phyloP scores from a whole-genome alignment of 148 eudicot species.

The Heliosperma pusillum region DNA sequence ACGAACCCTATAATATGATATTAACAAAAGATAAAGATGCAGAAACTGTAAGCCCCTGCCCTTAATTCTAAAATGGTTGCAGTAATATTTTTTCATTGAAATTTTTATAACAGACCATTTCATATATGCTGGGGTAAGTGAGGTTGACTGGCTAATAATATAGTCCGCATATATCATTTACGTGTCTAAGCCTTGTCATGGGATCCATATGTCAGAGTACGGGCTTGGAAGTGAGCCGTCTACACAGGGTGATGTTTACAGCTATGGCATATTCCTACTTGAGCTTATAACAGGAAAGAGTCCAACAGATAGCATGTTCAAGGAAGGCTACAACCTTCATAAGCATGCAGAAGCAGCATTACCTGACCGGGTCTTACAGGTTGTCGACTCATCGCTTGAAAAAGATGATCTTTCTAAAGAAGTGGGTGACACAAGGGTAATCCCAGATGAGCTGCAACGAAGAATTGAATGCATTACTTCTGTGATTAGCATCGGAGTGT shows the following conservation, averaged over 20 bases:
- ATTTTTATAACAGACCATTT: too few species aligned
- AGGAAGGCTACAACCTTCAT: background rate
- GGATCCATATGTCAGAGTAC: background rate
- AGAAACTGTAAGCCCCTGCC: too few species aligned
- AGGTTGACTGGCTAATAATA: too few species aligned
- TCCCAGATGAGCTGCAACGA: slow-evolving; percentile 1
- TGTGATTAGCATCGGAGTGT: slow-evolving; percentile 14
- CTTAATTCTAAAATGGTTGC: too few species aligned
- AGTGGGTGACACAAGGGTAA: background rate
- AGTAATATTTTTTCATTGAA: too few species aligned
- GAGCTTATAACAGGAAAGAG: background rate
- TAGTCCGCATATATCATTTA: too few species aligned
- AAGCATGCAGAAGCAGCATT: slow-evolving; percentile 6
- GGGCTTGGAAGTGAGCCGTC: background rate
- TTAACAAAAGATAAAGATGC: too few species aligned
- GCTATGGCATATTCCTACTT: background rate
- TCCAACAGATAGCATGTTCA: background rate
- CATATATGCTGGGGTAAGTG: too few species aligned
- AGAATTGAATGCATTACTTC: slow-evolving; percentile 6
- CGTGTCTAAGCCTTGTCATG: background rate
- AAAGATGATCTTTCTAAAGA: background rate
- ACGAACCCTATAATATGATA: too few species aligned
- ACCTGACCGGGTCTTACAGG: slow-evolving; percentile 17
- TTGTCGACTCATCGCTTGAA: slow-evolving; percentile 15
- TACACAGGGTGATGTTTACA: background rate